Evolutionary conservation across 169 alveolate species (phyloP), one percentile per base, ranked within the genome.

Genomic region (Cystoisospora suis): DNA sequence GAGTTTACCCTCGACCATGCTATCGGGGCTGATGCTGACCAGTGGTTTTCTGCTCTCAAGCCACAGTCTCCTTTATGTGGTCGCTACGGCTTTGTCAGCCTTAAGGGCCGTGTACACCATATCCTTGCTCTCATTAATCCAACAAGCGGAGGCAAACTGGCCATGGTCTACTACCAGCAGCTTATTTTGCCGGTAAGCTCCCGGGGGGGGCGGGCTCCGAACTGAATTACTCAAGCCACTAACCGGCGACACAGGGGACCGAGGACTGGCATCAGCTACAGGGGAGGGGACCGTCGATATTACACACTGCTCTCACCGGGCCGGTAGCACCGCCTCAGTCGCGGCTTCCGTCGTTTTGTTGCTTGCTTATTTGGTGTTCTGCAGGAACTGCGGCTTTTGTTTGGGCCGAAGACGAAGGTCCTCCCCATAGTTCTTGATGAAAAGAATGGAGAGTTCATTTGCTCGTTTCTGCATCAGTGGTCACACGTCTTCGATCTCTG

Each of bases 91-190:
- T 72, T 72, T 38, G 56, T 40, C 23, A 34, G 42, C 27, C 42
- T 36, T 12, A 72, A 72, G 83, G 56, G 58, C 2, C 53, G 20
- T 29, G 45, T 38, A 29, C 83, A 38, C 83, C n/a, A 38, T 3
- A 72, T 72, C 7, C 53, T 72, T 46, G 83, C 83, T 4, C 83
- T 72, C 83, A 72, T 72, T 34, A 72, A 40, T 38, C 83, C 83
- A 29, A 72, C 53, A 0, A 72, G 83, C 42, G 83, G 83, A 9
- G 83, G 83, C 15, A 1, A 38, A 40, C 15, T 72, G 83, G 83
- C 83, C 58, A 72, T 72, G 83, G 32, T 38, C 56, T 72, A 72
- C 53, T 72, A 72, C 83, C 83, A 72, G 83, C n/a, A 72, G 32
- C 83, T 72, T 56, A 40, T 72, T 34, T 38, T 72, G 42, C 83